These are phyloP conservation scores for Carpinus viminea DNA, from an alignment of 306 rosid genomes.

Conservation along the genomic window DNA sequence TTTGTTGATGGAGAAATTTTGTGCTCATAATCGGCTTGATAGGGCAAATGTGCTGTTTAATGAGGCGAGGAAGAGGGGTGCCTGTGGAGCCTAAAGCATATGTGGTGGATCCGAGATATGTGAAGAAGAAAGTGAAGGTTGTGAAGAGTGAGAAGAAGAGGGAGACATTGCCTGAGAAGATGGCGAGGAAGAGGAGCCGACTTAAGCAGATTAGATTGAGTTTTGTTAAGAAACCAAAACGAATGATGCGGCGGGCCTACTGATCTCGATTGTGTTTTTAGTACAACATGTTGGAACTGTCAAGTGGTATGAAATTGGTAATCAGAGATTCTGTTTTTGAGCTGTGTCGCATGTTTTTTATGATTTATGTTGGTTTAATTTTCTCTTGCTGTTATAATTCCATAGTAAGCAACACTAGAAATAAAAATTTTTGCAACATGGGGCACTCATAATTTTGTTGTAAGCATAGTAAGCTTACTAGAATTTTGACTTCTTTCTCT, in stretches of 20 bases:
- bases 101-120: slow-evolving; percentile 51
- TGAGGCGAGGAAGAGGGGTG: slow-evolving; percentile 51
- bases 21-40: slow-evolving; percentile 59
- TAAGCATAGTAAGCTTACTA: neutral
- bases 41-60: slow-evolving; percentile 62
- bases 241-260: slow-evolving; percentile 39
- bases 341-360: slow-evolving; percentile 23
- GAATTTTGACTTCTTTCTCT: neutral
- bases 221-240: slow-evolving; percentile 71
- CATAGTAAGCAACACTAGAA: neutral
- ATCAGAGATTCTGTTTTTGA: slow-evolving; percentile 12
- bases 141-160: slow-evolving; percentile 60
- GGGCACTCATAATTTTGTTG: neutral
- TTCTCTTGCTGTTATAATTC: neutral
- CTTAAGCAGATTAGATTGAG: slow-evolving; percentile 76
- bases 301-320: slow-evolving; percentile 18
- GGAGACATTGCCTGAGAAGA: slow-evolving; percentile 86
- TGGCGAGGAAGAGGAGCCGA: slow-evolving; percentile 89
- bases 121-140: slow-evolving; percentile 53
- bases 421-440: neutral
- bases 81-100: slow-evolving; percentile 50
- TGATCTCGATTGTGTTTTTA: slow-evolving; percentile 20
- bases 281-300: neutral
- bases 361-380: slow-evolving; percentile 3
- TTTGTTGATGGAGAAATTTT: slow-evolving; percentile 62